A percentile compares a stretch with the other conserved stretches of the same genome.
phyloP scores from a whole-genome alignment of 2,329 filamentous ascomycete genomes.

The Scolecobasidium constrictum region DNA sequence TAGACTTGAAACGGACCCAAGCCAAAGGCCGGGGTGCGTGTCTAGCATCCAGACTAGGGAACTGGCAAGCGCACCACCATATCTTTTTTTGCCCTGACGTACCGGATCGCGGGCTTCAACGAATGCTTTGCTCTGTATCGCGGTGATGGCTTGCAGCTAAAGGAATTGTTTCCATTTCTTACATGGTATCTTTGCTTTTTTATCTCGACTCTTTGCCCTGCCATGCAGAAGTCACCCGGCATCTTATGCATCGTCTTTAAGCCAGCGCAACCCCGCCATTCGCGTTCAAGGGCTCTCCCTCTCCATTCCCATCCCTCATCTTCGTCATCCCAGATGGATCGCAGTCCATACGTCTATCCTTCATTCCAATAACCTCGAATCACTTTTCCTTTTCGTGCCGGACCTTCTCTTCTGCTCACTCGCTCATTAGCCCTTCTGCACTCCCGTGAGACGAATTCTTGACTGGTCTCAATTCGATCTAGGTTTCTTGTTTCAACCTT shows the following conservation, averaged over 20 bases:
- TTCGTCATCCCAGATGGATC: neutral
- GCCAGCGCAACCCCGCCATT: neutral
- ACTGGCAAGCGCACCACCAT: neutral
- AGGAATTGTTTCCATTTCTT: neutral
- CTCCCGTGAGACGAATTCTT: neutral
- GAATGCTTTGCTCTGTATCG: neutral
- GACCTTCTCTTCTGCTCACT: neutral
- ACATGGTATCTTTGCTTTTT: neutral
- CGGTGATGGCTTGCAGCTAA: neutral
- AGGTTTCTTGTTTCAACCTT: neutral
- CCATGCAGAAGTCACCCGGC: neutral
- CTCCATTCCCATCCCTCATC: too few species aligned
- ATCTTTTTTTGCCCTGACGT: neutral
- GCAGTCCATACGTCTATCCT: neutral
- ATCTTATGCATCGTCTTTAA: slow-evolving; percentile 1
- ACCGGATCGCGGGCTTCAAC: neutral
- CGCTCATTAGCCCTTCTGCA: neutral
- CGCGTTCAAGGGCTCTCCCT: too few species aligned
- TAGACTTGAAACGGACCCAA: neutral
- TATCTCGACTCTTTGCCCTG: neutral
- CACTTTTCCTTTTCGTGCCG: neutral
- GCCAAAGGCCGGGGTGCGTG: neutral
- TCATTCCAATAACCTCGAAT: neutral
- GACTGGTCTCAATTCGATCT: neutral
- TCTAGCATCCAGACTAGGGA: neutral